phyloP scores from a whole-genome alignment of 73 alveolate genomes.

The Uronychia binucleata region DNA sequence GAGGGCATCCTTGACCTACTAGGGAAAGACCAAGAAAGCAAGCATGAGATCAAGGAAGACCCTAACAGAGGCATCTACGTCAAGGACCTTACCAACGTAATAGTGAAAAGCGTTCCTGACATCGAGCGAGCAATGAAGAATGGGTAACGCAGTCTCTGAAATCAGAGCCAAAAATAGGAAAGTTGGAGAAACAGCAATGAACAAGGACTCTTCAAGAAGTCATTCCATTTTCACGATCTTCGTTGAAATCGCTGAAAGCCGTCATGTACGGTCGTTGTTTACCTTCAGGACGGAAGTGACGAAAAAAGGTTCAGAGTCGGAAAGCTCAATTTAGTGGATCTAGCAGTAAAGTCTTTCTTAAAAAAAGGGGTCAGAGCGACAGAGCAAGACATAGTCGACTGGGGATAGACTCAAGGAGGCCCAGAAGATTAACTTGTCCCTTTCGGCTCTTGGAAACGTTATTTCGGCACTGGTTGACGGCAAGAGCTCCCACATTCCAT shows the following conservation, averaged over 20 bases:
- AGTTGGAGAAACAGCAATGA: conserved; percentile 59
- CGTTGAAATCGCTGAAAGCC: conserved; percentile 84
- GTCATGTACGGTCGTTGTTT: conserved; percentile 82
- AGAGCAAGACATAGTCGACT: conserved; percentile 87
- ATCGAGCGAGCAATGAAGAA: conserved; percentile 69
- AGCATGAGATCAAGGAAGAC: conserved; percentile 78
- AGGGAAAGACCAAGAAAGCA: conserved; percentile 58
- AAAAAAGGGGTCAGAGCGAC: conserved; percentile 83
- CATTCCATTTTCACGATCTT: conserved; percentile 85
- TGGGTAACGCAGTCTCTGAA: conserved; percentile 72
- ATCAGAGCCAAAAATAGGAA: conserved; percentile 64
- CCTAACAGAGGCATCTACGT: conserved; percentile 72
- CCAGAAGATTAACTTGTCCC: conserved; percentile 82
- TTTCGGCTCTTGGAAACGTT: conserved; percentile 91
- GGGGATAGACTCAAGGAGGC: conserved; percentile 94
- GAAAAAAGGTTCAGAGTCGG: conserved; percentile 61
- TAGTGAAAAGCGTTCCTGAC: conserved; percentile 66
- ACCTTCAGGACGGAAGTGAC: conserved; percentile 91
- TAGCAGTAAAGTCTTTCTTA: conserved; percentile 86
- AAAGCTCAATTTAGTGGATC: conserved; percentile 79
- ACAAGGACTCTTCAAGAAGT: conserved; percentile 76
- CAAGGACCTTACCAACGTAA: conserved; percentile 56
- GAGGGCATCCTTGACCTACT: conserved; percentile 95
- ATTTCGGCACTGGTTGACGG: conserved; percentile 86
- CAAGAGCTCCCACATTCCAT: conserved; percentile 73